Base-by-base conservation (phyloP, 495 filamentous ascomycete species). In the Hypoxylon perforatum region DNA sequence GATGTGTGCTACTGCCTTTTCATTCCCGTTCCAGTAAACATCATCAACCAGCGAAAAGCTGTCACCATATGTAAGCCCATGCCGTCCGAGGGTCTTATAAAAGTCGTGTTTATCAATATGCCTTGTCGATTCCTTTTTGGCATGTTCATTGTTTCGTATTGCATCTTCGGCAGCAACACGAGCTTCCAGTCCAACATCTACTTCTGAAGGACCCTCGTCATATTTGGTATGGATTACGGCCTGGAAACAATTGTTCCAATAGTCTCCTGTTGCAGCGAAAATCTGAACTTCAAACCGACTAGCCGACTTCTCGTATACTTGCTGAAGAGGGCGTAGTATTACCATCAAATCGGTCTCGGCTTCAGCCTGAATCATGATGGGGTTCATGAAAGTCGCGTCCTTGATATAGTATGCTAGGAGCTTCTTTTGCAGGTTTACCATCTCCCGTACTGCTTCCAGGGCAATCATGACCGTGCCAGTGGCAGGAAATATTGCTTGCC, bases 401-500 rank as follows among this genome's bases (percentile, higher is more conserved):
- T 72, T 73, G 21, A 77, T 17, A n/a, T 57, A 10, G 44, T n/a
- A 28, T 3, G 25, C 25, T 8, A 28, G 25, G 3, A 28, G 8
- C 8, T 3, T 28, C 8, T 8, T 28, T 28, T n/a, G n/a, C n/a
- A 61, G 3, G 75, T 3, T 63, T 73, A 55, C 42, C 35, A 54
- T 47, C 44, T 78, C 57, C 33, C 57, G 55, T 3, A 64, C 66
- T 0, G 73, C 75, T 51, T 89, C 87, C 0, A 84, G 28, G 0
- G 82, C 83, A 65, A 82, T 84, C 2, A 75, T 72, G 7, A 83
- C 49, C 50, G 81, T 86, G 0, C 77, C 82, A 12, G 85, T 76
- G 5, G 75, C 86, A 4, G 88, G 87, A 50, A 85, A 86, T 0
- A 89, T 28, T 8, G 25, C 25, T 28, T 28, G 3, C 8, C 25